Base-by-base conservation (phyloP, 257 asterid species). In the Coffea eugenioides region DNA sequence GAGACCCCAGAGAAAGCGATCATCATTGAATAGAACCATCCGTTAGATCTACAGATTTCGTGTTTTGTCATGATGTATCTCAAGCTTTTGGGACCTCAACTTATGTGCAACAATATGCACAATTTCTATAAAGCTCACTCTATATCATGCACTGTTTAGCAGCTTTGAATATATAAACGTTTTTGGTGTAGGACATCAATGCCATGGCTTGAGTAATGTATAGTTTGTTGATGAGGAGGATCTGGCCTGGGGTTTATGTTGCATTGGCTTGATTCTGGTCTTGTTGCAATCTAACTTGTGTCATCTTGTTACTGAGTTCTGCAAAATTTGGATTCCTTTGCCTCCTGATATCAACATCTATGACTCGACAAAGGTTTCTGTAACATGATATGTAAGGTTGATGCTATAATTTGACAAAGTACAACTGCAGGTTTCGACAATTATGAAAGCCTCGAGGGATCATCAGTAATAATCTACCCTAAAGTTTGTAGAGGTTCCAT, bases 1-100 rank as follows among this genome's bases (percentile, higher is more conserved):
- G 54, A 49, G 15, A 73, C 65, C 68, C 73, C 45, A 13, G 70
- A 73, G 51, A n/a, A 62, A 69, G 73, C 83, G 6, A 74, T 83
- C 39, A 14, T 70, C 66, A 25, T 78, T 27, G 70, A 48, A 41
- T 66, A 3, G 34, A 31, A 31, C 34, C 34, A 31, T 31, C 34
- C 34, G 34, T 31, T 31, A 31, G 34, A 31, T 31, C 34, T 31
- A 31, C 34, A 31, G 34, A 31, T 31, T 31, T 48, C 3, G 43
- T 39, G 43, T 39, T 39, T 39, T 39, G 43, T 39, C 4, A 23
- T 2, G 14, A 67, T 34, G 46, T 15, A 6, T 31, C 18, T 31
- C 21, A 31, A 27, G 16, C 0, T 11, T 67, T 67, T 67, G 71
- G 16, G 14, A 31, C 48, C 41, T 67, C 10, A 67, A 34, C 11